Percentiles rank a stretch among this genome's conserved stretches.
phyloP scores from a whole-genome alignment of 208 protist species.

The Porcisia deanei region DNA sequence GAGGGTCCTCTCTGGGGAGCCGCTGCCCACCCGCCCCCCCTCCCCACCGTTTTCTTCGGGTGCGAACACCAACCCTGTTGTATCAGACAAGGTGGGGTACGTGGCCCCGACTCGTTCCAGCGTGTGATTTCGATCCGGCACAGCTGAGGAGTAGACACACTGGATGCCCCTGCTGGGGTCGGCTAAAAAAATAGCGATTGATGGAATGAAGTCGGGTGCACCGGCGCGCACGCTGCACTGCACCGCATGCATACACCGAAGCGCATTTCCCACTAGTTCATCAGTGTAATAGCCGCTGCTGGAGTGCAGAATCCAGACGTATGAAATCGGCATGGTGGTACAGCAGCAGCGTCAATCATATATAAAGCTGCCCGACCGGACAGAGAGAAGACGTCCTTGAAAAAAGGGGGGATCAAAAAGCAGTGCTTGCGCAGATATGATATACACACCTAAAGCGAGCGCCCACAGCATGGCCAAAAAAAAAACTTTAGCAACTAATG shows the following conservation, averaged over 20 bases:
- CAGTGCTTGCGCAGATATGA: background rate
- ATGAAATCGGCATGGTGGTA: conserved; percentile 18
- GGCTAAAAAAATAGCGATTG: conserved; percentile 62
- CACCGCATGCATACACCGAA: conserved; percentile 48
- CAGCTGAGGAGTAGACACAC: conserved; percentile 61
- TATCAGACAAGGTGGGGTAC: conserved; percentile 18
- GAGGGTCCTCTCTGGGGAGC: conserved; percentile 8
- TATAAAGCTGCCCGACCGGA: background rate
- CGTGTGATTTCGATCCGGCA: conserved; percentile 54
- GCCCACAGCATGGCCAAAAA: no score
- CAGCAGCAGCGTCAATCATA: background rate
- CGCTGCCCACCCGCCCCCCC: background rate
- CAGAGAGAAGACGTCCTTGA: background rate
- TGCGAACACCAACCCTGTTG: conserved; percentile 12
- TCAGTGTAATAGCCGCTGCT: conserved; percentile 39
- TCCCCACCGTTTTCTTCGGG: conserved; percentile 9
- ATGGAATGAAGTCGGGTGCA: conserved; percentile 66
- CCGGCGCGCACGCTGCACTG: conserved; percentile 35
- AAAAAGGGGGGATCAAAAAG: background rate
- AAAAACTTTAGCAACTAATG: background rate
- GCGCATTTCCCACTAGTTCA: conserved; percentile 51
- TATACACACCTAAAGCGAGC: background rate
- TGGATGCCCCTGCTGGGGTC: conserved; percentile 54
- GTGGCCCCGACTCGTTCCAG: conserved; percentile 24
- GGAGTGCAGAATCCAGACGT: conserved; percentile 75